These are phyloP conservation scores for Starmerella apis DNA, from an alignment of 805 yeast species.

Conservation along the genomic window DNA sequence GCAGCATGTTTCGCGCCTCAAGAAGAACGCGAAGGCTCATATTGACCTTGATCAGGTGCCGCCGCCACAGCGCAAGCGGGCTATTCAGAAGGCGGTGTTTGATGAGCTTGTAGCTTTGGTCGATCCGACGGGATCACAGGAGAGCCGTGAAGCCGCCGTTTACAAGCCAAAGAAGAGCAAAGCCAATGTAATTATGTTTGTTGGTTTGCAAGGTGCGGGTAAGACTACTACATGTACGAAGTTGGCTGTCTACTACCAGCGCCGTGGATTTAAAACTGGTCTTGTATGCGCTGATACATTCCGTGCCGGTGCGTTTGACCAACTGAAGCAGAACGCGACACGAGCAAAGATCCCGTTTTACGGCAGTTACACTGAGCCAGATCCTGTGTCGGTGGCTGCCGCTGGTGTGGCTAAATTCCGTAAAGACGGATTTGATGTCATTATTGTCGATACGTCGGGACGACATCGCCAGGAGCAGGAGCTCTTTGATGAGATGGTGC, in stretches of 20 bases:
- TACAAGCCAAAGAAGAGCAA: constrained; percentile 81
- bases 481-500: constrained; percentile 87
- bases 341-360: constrained; percentile 88
- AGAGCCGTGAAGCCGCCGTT: constrained; percentile 28
- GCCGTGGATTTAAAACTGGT: constrained; percentile 89
- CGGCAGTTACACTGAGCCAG: constrained; percentile 91
- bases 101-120: constrained; percentile 84
- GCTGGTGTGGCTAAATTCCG: constrained; percentile 90
- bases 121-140: constrained; percentile 42
- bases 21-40: constrained; percentile 56
- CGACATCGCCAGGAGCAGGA: constrained; percentile 92
- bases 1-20: constrained; percentile 62
- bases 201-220: constrained; percentile 98
- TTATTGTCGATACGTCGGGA: constrained; percentile 96
- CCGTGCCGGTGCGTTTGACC: constrained; percentile 99
- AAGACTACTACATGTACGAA: constrained; percentile 97
- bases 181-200: constrained; percentile 83
- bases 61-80: constrained; percentile 58
- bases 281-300: constrained; percentile 98
- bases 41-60: constrained; percentile 46
- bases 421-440: constrained; percentile 81
- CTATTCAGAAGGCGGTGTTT: constrained; percentile 82
- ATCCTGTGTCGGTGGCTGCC: constrained; percentile 82
- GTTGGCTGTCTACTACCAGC: constrained; percentile 84
- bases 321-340: constrained; percentile 92